These are phyloP conservation scores for Rossbeevera mucosa DNA, from an alignment of 768 basidiomycete species.

Conservation along the genomic window DNA sequence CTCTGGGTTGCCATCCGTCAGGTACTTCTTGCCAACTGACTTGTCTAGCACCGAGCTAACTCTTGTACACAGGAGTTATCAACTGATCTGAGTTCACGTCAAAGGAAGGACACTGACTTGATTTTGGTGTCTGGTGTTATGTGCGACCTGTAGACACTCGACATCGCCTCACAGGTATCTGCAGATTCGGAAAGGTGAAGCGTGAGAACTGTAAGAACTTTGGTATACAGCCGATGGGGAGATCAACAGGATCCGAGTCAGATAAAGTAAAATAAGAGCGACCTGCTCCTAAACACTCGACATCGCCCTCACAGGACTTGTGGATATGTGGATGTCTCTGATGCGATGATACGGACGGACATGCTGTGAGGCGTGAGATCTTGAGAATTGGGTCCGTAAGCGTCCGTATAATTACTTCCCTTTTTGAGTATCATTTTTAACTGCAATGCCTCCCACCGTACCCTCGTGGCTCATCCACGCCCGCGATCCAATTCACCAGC, in stretches of 20 bases:
- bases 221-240: no score
- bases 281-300: conserved; percentile 14
- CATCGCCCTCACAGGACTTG: conserved; percentile 14
- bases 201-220: no score
- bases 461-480: conserved; percentile 18
- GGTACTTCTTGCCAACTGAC: conserved; percentile 62
- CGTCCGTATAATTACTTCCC: neutral
- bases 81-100: conserved; percentile 12
- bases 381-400: no score
- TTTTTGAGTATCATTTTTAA: neutral
- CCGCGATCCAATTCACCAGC: conserved; percentile 14
- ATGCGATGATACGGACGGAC: neutral
- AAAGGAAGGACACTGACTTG: conserved; percentile 38
- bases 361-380: neutral
- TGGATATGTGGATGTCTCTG: no score
- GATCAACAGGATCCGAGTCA: no score
- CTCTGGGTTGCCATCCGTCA: conserved; percentile 67
- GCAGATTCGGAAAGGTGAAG: no score
- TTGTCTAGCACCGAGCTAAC: conserved; percentile 80
- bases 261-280: no score
- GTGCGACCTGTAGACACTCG: conserved; percentile 17
- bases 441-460: neutral
- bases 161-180: conserved; percentile 17
- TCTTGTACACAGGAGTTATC: conserved; percentile 34
- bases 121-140: conserved; percentile 23